Evolutionary conservation across 2,329 filamentous ascomycete species (phyloP).

Genomic region (Penicillium vulpinum): DNA sequence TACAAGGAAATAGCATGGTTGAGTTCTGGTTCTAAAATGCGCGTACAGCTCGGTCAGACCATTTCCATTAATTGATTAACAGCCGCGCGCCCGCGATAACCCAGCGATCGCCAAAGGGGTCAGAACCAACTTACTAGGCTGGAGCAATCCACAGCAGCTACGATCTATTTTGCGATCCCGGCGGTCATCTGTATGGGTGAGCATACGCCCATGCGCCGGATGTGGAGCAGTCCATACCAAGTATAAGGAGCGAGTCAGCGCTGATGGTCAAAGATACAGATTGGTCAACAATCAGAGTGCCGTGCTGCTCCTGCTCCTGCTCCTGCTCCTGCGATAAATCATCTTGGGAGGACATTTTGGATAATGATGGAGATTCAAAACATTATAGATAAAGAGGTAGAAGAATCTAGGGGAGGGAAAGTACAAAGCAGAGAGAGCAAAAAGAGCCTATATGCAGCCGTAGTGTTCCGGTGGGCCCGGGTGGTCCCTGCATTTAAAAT

Average conservation of each 20-base stretch:
- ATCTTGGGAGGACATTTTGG: slow-evolving; percentile 25
- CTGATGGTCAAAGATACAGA: slow-evolving; percentile 62
- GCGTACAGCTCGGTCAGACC: slow-evolving; percentile 4
- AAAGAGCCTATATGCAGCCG: slow-evolving; percentile 9
- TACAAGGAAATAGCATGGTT: slow-evolving; percentile 70
- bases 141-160: slow-evolving; percentile 57
- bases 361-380: slow-evolving; percentile 10
- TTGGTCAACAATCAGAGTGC: slow-evolving; percentile 55
- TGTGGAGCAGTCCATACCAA: slow-evolving; percentile 46
- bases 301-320: slow-evolving; percentile 37
- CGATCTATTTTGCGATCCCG: slow-evolving; percentile 50
- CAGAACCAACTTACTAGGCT: slow-evolving; percentile 45
- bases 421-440: slow-evolving; percentile 5
- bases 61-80: background rate
- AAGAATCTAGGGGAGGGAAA: slow-evolving; percentile 8
- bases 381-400: slow-evolving; percentile 11
- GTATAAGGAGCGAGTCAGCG: slow-evolving; percentile 60
- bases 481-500: slow-evolving; percentile 14
- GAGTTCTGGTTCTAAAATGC: slow-evolving; percentile 40
- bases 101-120: slow-evolving; percentile 8
- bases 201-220: background rate
- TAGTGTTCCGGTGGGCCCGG: slow-evolving; percentile 21
- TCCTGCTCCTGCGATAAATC: slow-evolving; percentile 32
- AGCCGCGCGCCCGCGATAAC: slow-evolving; percentile 12
- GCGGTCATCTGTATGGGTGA: slow-evolving; percentile 53